A percentile compares a stretch with the other conserved stretches of the same genome.
Conservation (phyloP, 306 rosid species). For the Cucumis melo region DNA sequence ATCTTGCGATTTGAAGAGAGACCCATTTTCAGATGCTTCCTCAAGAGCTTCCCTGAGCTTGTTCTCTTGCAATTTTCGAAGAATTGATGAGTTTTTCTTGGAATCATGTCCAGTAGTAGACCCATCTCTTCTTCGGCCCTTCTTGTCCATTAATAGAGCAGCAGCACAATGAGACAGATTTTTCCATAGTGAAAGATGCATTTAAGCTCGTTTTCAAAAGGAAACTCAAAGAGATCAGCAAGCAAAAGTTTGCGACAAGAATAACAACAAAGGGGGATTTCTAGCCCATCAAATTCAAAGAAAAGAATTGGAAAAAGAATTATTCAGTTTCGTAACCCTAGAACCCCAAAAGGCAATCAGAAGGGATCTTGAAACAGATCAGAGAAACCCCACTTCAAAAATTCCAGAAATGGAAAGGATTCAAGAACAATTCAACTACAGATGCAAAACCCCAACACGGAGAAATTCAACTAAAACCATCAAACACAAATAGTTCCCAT, state of each 20-base stretch:
- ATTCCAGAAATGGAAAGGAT: not conserved
- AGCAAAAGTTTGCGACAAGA: not conserved
- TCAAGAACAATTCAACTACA: not conserved
- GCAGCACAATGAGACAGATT: conserved; percentile 64
- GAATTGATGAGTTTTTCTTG: conserved; percentile 48
- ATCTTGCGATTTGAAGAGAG: conserved; percentile 57
- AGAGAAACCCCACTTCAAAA: conserved; percentile 3
- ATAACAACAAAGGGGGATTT: not conserved
- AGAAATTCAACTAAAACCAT: not conserved
- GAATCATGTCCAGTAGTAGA: conserved; percentile 27
- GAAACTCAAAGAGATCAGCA: not conserved
- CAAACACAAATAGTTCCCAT: not conserved
- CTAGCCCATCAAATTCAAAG: conserved; percentile 18
- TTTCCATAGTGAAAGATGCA: conserved; percentile 71
- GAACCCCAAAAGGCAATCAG: conserved; percentile 9
- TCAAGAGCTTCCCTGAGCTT: conserved; percentile 95
- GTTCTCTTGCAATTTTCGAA: conserved; percentile 70
- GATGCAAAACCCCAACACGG: not conserved
- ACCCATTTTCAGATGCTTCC: conserved; percentile 97
- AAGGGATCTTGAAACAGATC: conserved; percentile 16
- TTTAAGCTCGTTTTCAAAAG: conserved; percentile 21
- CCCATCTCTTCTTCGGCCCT: conserved; percentile 48
- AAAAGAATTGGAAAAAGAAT: not conserved
- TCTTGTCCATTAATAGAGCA: conserved; percentile 59
- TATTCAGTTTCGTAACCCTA: conserved; percentile 9